Conservation (phyloP, 2,329 filamentous ascomycete genomes). For the Penicillium griseofulvum region DNA sequence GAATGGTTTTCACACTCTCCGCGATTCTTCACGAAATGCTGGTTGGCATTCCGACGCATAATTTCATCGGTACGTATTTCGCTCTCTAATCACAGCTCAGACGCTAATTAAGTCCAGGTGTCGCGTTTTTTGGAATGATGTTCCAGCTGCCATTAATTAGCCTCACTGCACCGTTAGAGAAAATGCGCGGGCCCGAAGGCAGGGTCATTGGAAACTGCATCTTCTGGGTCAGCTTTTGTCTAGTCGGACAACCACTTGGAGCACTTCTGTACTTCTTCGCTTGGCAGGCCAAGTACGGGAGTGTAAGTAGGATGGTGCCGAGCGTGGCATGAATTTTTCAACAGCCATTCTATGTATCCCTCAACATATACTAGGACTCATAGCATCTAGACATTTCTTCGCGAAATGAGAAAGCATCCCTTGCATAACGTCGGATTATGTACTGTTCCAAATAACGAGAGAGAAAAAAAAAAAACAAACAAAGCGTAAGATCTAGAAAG, state of each 20-base stretch:
- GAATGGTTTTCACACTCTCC: conserved; percentile 82
- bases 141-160: conserved; percentile 85
- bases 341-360: background rate
- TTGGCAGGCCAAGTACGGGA: conserved; percentile 97
- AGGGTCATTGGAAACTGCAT: conserved; percentile 85
- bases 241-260: conserved; percentile 90
- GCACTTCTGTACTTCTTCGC: conserved; percentile 95
- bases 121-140: conserved; percentile 93
- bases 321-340: background rate
- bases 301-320: conserved; percentile 54
- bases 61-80: conserved; percentile 69
- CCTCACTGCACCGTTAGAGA: conserved; percentile 75
- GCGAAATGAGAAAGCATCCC: background rate
- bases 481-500: background rate
- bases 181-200: conserved; percentile 70
- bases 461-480: no score
- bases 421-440: background rate
- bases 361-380: background rate
- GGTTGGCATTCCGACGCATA: conserved; percentile 92
- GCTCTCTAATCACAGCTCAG: background rate
- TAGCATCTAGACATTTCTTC: background rate
- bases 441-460: background rate
- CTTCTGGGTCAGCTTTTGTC: conserved; percentile 95
- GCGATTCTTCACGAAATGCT: conserved; percentile 88
- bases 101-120: conserved; percentile 53